These are phyloP conservation scores for Leccinum olivaceoglutinosum DNA, from an alignment of 1,284 basidiomycete species.

Conservation along the genomic window DNA sequence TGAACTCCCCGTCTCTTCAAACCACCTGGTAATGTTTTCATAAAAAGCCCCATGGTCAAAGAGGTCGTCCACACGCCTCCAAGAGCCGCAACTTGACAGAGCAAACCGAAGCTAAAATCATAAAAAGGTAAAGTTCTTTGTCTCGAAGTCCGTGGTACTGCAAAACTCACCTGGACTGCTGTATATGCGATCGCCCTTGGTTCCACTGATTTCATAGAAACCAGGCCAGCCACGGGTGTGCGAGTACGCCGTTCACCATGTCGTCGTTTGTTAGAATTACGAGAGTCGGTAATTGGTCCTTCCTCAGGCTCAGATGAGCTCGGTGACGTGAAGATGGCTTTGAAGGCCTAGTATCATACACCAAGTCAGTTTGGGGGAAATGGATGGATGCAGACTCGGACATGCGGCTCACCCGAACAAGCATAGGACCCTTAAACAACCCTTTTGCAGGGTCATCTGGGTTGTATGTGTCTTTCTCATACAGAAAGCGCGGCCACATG, in stretches of 20 bases:
- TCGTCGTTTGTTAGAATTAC: neutral
- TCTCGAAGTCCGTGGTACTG: neutral
- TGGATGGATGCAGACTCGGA: neutral
- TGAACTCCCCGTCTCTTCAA: neutral
- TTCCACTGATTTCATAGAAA: conserved; percentile 3
- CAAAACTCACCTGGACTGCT: conserved; percentile 11
- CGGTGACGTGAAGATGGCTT: conserved; percentile 9
- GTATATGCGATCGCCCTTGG: conserved; percentile 10
- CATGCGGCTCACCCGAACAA: neutral
- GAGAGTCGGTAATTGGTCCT: neutral
- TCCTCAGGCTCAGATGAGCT: conserved; percentile 3
- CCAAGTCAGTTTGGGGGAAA: neutral
- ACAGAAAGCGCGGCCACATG: neutral
- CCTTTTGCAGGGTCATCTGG: neutral
- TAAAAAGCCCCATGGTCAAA: neutral
- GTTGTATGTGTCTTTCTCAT: neutral
- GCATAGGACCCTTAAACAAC: neutral
- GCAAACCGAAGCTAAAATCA: neutral
- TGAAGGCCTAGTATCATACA: conserved; percentile 7
- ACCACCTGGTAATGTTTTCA: neutral
- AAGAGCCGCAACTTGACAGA: neutral
- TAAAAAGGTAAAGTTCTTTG: neutral
- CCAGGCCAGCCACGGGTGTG: conserved; percentile 3
- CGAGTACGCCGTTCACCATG: conserved; percentile 1
- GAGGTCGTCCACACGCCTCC: neutral